Base-by-base conservation (phyloP, 1,284 basidiomycete genomes). In the Austropuccinia psidii region DNA sequence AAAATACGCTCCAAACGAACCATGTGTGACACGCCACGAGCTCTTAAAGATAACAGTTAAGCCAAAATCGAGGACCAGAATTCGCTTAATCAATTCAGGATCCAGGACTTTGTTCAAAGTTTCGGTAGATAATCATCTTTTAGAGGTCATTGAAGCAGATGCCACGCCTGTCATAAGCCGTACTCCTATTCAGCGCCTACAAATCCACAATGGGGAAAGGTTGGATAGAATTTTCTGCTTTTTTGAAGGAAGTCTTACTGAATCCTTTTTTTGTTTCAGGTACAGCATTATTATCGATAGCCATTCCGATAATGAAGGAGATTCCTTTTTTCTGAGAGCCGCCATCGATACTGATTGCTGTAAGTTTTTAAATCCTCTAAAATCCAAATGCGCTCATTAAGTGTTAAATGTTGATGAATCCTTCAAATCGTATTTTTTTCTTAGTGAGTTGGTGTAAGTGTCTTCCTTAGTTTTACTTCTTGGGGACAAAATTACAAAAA, bases 301-400 rank as follows among this genome's bases (percentile, higher is more conserved):
- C 11, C 11, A 11, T 45, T 11, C 11, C n/a, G 41, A 45, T n/a
- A 45, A n/a, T 11, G 41, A 45, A n/a, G 41, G 41, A 45, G 41
- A 45, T 45, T 45, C 41, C 11, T 45, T 45, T n/a, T 45, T 45
- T n/a, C n/a, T 82, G 19, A 77, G 81, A 15, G 76, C 78, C 1
- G 68, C 73, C 15, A 72, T 77, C 17, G 79, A 78, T 45, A 45
- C 41, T n/a, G 41, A 45, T 45, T 45, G 41, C n/a, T 45, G 41
- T 45, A n/a, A 45, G 41, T n/a, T 45, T n/a, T n/a, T n/a, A n/a
- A n/a, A n/a, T n/a, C n/a, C n/a, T n/a, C n/a, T n/a, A n/a, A n/a
- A n/a, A n/a, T n/a, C n/a, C n/a, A n/a, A n/a, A n/a, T n/a, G n/a
- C n/a, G n/a, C n/a, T n/a, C n/a, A n/a, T n/a, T n/a, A n/a, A n/a